Base-by-base conservation (phyloP, 345 rosid genomes). In the Arabidopsis arenosa region DNA sequence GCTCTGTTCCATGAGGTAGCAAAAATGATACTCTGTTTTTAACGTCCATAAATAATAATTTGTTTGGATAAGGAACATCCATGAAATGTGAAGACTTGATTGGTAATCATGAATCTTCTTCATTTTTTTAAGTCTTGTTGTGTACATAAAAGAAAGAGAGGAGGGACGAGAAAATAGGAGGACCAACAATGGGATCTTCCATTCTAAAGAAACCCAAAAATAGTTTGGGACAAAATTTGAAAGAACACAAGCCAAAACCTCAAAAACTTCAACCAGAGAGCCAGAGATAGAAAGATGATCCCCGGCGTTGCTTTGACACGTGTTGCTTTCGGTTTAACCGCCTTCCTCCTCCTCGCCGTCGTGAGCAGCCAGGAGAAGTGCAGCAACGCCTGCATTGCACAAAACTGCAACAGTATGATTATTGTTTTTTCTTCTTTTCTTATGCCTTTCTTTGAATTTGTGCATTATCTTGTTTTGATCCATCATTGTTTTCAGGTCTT, bases 351-450 rank as follows among this genome's bases (percentile, higher is more conserved):
- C 85, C 14, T 85, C 63, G 5, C 58, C 65, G 73, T 61, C 70
- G 68, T 75, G 68, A 28, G 0, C 10, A 39, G 79, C 79, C 51
- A 91, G 98, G 84, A 79, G 57, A 80, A 69, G 75, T 90, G 97
- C 66, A 91, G 94, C 88, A 81, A 83, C 63, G 87, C 86, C 10
- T 93, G 98, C 77, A 78, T 85, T 53, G 88, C 86, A 1, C 69
- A 81, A 76, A 85, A 84, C 39, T 91, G 98, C 75, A 68, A 90
- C 17, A 62, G 98, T 93, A 76, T 84, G 89, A 32, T 57, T 55
- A 13, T 3, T 18, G 0, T 28, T 28, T 28, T 28, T 28, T 28
- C 28, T 26, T 26, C 41, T 45, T 3, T 5, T 62, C 41, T 32
- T 49, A 32, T 7, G 39, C 41, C 11, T 59, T 66, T 7, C 33